Conservation (phyloP, 2,329 filamentous ascomycete species). For the Trichoderma polysporum region DNA sequence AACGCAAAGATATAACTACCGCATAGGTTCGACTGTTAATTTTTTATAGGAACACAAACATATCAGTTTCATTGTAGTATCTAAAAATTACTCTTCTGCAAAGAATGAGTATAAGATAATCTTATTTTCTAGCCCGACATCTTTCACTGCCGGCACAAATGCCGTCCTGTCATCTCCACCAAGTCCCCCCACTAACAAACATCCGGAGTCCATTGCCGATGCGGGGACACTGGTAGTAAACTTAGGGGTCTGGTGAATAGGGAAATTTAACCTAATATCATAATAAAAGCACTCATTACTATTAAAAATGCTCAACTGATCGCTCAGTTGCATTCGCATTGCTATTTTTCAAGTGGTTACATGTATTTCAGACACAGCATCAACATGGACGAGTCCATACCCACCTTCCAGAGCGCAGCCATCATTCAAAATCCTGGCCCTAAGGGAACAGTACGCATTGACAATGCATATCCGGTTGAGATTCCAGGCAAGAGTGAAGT, state of each 20-base stretch:
- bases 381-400: background rate
- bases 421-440: background rate
- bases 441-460: background rate
- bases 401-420: background rate
- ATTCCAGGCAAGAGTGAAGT: background rate
- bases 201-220: conserved; percentile 1
- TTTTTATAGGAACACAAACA: background rate
- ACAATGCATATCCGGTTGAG: background rate
- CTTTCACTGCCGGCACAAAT: background rate
- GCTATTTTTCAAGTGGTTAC: background rate
- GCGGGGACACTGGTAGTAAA: background rate
- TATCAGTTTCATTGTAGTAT: too few species aligned
- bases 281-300: background rate
- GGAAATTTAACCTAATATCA: background rate
- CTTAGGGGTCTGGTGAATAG: background rate
- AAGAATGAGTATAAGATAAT: background rate
- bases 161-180: background rate
- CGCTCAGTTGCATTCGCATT: too few species aligned
- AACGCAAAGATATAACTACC: too few species aligned
- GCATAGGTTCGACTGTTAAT: background rate
- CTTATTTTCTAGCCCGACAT: background rate
- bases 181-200: background rate
- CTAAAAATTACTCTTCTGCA: background rate
- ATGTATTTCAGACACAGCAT: background rate
- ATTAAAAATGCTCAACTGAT: background rate